These are phyloP conservation scores for Hymenoscyphus fraxineus DNA, from an alignment of 2,329 filamentous ascomycete species.

Conservation along the genomic window DNA sequence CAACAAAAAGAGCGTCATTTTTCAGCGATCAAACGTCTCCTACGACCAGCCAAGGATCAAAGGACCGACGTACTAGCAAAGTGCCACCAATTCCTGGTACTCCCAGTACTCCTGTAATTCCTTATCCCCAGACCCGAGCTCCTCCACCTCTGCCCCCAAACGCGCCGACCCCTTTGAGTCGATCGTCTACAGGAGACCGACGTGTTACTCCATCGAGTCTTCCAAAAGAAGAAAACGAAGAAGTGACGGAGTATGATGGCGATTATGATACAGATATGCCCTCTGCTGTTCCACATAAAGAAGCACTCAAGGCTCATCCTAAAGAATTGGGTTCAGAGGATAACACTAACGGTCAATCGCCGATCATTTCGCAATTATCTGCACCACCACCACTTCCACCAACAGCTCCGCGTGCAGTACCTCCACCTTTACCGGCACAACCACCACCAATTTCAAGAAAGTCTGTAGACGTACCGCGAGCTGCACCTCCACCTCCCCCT, in stretches of 20 bases:
- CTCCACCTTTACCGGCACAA: constrained; percentile 63
- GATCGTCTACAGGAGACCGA: constrained; percentile 57
- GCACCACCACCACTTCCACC: constrained; percentile 52
- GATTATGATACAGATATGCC: constrained; percentile 98
- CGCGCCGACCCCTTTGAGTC: constrained; percentile 45
- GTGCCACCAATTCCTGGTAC: constrained; percentile 59
- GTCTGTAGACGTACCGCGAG: constrained; percentile 69
- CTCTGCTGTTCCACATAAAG: constrained; percentile 88
- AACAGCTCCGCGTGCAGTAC: constrained; percentile 54
- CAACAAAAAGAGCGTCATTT: constrained; percentile 35
- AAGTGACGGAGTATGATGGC: constrained; percentile 91
- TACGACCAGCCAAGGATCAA: constrained; percentile 36
- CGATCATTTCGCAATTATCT: constrained; percentile 38
- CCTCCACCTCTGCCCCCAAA: constrained; percentile 63
- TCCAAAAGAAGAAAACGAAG: constrained; percentile 60
- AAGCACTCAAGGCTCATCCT: constrained; percentile 79
- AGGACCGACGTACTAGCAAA: constrained; percentile 54
- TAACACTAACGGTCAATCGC: constrained; percentile 49
- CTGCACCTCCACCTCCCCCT: constrained; percentile 53
- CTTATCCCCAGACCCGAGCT: constrained; percentile 53
- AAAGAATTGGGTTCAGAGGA: constrained; percentile 75
- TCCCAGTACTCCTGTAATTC: constrained; percentile 42
- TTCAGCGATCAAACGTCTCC: constrained; percentile 37
- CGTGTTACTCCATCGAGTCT: constrained; percentile 41
- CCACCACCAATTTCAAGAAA: constrained; percentile 49